phyloP scores from a whole-genome alignment of 2,329 filamentous ascomycete genomes.

The Fusarium euwallaceae region DNA sequence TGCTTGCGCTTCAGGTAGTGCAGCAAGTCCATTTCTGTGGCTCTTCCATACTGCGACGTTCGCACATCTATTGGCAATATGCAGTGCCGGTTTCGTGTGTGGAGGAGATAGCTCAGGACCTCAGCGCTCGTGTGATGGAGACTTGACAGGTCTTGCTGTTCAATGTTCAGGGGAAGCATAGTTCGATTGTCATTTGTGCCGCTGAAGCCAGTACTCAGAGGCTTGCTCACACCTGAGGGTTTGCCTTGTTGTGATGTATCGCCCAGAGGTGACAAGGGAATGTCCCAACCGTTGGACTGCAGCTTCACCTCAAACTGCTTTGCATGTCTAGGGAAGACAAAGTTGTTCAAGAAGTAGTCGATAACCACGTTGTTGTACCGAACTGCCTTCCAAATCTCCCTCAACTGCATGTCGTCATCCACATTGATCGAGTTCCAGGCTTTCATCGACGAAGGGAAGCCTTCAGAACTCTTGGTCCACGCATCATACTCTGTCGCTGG shows the following conservation, averaged over 20 bases:
- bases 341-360: constrained; percentile 73
- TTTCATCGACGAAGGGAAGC: constrained; percentile 63
- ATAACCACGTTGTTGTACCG: constrained; percentile 64
- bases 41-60: constrained; percentile 58
- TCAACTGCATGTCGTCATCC: constrained; percentile 67
- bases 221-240: constrained; percentile 10
- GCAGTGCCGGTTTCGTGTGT: constrained; percentile 64
- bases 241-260: background rate
- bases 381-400: constrained; percentile 65
- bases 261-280: constrained; percentile 61
- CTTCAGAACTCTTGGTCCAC: constrained; percentile 59
- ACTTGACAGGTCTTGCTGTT: constrained; percentile 69
- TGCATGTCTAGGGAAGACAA: constrained; percentile 75
- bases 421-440: constrained; percentile 72
- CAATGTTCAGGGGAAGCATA: constrained; percentile 72
- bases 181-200: constrained; percentile 77
- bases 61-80: constrained; percentile 47
- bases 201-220: constrained; percentile 75
- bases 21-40: constrained; percentile 51
- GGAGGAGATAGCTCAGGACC: constrained; percentile 71
- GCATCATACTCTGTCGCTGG: constrained; percentile 68
- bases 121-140: constrained; percentile 74
- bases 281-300: constrained; percentile 77
- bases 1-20: constrained; percentile 14
- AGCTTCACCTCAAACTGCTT: constrained; percentile 76